Percentiles rank a stretch among this genome's conserved stretches.
phyloP scores from a whole-genome alignment of 2,329 filamentous ascomycete genomes.

The Colletotrichum noveboracense region DNA sequence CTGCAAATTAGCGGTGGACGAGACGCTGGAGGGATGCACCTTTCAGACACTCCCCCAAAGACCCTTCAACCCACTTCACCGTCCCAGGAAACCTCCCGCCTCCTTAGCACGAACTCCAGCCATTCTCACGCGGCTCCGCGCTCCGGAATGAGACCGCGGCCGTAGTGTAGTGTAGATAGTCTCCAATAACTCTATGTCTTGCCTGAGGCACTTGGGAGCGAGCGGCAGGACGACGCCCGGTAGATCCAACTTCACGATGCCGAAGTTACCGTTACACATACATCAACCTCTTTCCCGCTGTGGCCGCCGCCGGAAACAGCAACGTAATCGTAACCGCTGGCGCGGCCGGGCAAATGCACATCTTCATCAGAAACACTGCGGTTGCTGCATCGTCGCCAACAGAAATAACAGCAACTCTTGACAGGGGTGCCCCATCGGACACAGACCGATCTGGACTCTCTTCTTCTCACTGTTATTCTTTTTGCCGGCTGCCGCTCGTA shows the following conservation, averaged over 20 bases:
- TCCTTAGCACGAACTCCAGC: slow-evolving; percentile 1
- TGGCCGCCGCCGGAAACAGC: neutral
- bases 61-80: slow-evolving; percentile 7
- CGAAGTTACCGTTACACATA: neutral
- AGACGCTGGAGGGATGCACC: neutral
- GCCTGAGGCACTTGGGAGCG: neutral
- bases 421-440: slow-evolving; percentile 6
- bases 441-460: slow-evolving; percentile 21
- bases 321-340: slow-evolving; percentile 3
- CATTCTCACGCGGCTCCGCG: neutral
- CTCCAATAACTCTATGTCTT: neutral
- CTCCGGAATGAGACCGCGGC: neutral
- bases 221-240: neutral
- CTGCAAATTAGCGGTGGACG: slow-evolving; percentile 15
- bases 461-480: neutral
- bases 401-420: neutral
- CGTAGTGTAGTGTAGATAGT: neutral
- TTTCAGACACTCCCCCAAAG: neutral
- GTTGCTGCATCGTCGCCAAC: slow-evolving; percentile 12
- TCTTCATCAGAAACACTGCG: neutral
- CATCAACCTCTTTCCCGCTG: neutral
- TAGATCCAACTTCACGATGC: neutral
- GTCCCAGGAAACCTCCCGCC: neutral
- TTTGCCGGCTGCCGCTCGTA: slow-evolving; percentile 18
- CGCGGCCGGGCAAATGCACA: neutral